phyloP scores from a whole-genome alignment of 768 basidiomycete species.

The Pleurotus sapidus region DNA sequence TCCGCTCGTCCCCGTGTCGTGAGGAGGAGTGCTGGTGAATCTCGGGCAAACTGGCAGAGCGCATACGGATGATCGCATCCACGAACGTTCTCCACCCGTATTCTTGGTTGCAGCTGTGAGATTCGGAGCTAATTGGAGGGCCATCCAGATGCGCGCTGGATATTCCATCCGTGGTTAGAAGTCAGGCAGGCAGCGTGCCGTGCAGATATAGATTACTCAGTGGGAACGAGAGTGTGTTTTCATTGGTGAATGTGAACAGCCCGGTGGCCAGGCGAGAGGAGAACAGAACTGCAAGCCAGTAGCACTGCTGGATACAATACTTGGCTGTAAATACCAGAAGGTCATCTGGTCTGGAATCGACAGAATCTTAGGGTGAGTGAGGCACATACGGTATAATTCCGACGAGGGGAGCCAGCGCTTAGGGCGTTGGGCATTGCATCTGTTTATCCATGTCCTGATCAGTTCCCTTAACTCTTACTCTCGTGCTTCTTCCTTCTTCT shows the following conservation, averaged over 20 bases:
- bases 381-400: slow-evolving; percentile 6
- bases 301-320: too few relatives aligned
- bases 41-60: too few relatives aligned
- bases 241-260: neutral
- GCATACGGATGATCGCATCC: neutral
- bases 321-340: neutral
- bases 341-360: neutral
- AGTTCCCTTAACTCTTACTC: slow-evolving; percentile 17
- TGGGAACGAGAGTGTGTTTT: neutral
- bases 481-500: slow-evolving; percentile 11
- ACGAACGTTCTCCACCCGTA: slow-evolving; percentile 5
- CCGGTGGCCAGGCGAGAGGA: neutral
- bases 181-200: slow-evolving; percentile 1
- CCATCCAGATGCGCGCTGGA: neutral
- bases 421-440: slow-evolving; percentile 10
- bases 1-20: neutral
- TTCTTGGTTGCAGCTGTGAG: neutral
- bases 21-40: too few relatives aligned
- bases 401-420: neutral
- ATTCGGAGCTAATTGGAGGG: neutral
- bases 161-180: slow-evolving; percentile 6
- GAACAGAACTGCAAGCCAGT: too few relatives aligned
- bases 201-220: too few relatives aligned
- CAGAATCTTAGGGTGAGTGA: neutral
- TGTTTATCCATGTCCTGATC: slow-evolving; percentile 21